Evolutionary conservation across 2,329 filamentous ascomycete species (phyloP), one percentile per base, ranked within the genome.

Genomic region (Hyphodiscus sp.): DNA sequence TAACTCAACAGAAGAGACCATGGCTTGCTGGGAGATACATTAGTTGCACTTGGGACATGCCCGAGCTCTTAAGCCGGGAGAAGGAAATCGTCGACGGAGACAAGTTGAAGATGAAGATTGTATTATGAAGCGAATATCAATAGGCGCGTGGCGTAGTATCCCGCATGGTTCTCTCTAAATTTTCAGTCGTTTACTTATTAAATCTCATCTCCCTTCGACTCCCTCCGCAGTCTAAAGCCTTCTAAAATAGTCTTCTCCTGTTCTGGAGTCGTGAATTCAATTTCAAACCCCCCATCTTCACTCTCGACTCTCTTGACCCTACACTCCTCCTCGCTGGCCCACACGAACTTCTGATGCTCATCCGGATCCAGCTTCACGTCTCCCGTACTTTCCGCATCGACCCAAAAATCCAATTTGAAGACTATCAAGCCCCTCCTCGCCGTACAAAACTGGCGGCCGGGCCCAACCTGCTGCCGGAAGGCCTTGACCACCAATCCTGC

Each of bases 271-370:
- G 49, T 54, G 45, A 49, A 54, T 44, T 51, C 44, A 54, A 54
- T 51, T 41, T 54, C 45, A 38, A 38, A 26, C 23, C 23, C 23
- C 23, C 23, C 23, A 26, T 26, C 23, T 44, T 47, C 47, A 33
- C 47, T 53, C 11, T 45, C 43, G 1, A 51, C 50, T 29, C 26
- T 43, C 47, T 41, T 26, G 26, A 41, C 42, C 29, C 47, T 56
- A 53, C 50, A 56, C 45, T 56, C 54, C 10, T 56, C 54, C 44
- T 56, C 54, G 3, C 41, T 56, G 44, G 48, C 44, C 54, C 54
- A 56, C 19, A 49, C 29, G 45, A 53, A 56, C 13, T 29, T 44
- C 20, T 56, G 54, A 51, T 56, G 54, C 50, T 56, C 50, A 50
- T 56, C 47, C 29, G 47, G 20, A 48, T 56, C 54, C 38, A 56